phyloP scores from a whole-genome alignment of 1,284 basidiomycete genomes.

The Rhodotorula sp. region DNA sequence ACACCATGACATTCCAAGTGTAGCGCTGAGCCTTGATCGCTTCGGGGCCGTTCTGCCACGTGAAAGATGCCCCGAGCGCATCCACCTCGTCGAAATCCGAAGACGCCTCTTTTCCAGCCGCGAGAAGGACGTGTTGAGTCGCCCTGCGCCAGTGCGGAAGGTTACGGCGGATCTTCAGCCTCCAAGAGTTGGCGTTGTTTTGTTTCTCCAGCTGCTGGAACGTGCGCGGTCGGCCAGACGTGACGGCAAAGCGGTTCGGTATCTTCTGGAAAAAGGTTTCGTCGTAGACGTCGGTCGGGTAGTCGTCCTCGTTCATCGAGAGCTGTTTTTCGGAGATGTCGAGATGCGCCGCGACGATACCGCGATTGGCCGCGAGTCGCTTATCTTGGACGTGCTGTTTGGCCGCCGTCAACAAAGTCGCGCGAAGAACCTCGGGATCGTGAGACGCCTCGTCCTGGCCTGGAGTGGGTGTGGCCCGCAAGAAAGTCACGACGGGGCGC shows the following conservation, averaged over 20 bases:
- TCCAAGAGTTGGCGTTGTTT: no score
- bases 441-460: background rate
- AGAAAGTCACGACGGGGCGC: no score
- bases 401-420: background rate
- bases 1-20: background rate
- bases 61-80: background rate
- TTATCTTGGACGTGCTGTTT: background rate
- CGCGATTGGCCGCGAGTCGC: background rate
- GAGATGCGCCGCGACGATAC: background rate
- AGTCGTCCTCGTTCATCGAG: background rate
- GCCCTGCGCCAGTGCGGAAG: background rate
- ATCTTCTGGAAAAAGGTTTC: background rate
- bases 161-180: background rate
- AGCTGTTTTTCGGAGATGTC: background rate
- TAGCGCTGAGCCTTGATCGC: background rate
- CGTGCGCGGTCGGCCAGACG: background rate
- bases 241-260: background rate
- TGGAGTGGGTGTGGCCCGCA: no score
- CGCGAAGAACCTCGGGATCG: background rate
- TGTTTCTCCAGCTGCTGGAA: no score
- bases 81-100: background rate
- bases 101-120: background rate
- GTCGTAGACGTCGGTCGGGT: background rate
- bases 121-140: background rate
- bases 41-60: background rate